phyloP scores from a whole-genome alignment of 495 filamentous ascomycete genomes.

The Rusavskia elegans region DNA sequence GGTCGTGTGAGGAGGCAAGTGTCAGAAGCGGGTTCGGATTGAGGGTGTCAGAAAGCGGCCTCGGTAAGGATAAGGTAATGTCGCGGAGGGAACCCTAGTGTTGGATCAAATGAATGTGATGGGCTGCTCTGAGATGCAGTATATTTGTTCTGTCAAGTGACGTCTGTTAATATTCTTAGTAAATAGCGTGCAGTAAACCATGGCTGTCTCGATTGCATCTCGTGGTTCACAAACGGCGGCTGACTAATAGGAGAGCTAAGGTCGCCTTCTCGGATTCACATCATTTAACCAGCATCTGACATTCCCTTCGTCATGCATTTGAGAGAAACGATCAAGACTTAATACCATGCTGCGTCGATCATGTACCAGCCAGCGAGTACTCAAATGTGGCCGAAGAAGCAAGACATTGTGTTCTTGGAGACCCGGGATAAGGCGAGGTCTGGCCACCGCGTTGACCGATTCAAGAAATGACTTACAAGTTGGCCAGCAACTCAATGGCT shows the following conservation, averaged over 20 bases:
- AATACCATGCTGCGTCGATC: background rate
- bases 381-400: too few relatives aligned
- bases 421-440: background rate
- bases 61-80: background rate
- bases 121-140: too few relatives aligned
- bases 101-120: background rate
- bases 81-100: background rate
- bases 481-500: slow-evolving; percentile 80
- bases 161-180: too few relatives aligned
- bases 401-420: too few relatives aligned
- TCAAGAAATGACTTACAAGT: slow-evolving; percentile 54
- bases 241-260: background rate
- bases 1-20: background rate
- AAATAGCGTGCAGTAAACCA: too few relatives aligned
- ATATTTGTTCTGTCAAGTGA: too few relatives aligned
- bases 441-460: slow-evolving; percentile 35
- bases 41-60: background rate
- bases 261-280: too few relatives aligned
- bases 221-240: background rate
- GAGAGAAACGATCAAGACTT: background rate
- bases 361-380: background rate
- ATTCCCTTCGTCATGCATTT: too few relatives aligned
- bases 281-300: too few relatives aligned
- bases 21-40: background rate
- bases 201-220: too few relatives aligned